phyloP scores from a whole-genome alignment of 2,329 filamentous ascomycete genomes.

The Diaporthe sp. region DNA sequence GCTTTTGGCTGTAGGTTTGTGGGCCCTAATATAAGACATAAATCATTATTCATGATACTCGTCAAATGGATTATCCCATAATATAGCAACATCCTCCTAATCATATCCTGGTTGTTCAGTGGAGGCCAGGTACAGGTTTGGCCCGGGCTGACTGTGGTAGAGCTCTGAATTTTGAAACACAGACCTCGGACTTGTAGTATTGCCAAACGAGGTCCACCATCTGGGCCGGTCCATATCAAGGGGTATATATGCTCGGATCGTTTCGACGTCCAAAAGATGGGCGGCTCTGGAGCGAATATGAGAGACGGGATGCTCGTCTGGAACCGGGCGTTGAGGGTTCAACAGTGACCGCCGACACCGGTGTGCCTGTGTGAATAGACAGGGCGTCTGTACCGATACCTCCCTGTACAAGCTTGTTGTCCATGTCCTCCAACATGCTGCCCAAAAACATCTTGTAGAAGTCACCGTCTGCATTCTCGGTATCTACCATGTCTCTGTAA shows the following conservation, averaged over 20 bases:
- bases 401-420: not conserved
- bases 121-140: not conserved
- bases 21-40: no score
- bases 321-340: not conserved
- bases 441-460: not conserved
- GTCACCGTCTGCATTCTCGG: not conserved
- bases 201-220: not conserved
- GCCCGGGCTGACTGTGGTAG: not conserved
- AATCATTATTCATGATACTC: no score
- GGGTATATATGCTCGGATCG: not conserved
- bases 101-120: not conserved
- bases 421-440: not conserved
- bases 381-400: not conserved
- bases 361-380: not conserved
- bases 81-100: not conserved
- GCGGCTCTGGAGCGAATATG: not conserved
- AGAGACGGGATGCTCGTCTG: not conserved
- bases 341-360: not conserved
- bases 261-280: not conserved
- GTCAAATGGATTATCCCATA: not conserved
- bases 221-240: not conserved
- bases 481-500: not conserved
- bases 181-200: not conserved
- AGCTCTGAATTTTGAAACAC: not conserved
- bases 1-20: no score